Base-by-base conservation (phyloP, 192 early-diverging fungal genomes). In the Spizellomyces sp. region DNA sequence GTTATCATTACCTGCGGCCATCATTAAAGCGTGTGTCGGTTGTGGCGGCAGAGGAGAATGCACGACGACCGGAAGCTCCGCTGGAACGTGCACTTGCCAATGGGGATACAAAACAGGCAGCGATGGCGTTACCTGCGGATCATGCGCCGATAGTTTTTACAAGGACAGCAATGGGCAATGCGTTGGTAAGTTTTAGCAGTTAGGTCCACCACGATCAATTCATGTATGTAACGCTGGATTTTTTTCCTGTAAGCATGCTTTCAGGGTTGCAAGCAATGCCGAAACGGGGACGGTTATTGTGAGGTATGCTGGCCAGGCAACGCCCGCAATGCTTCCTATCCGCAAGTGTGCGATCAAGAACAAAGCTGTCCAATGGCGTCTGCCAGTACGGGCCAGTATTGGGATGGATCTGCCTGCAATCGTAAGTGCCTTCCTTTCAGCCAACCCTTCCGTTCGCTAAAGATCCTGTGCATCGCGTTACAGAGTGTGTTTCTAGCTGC, bases 41-140 rank as follows among this genome's bases (percentile, higher is more conserved):
- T 70, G 68, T 22, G 68, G 68, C 1, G 58, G 68, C n/a, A 5
- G 12, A 21, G 68, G 68, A 17, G 22, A 59, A 61, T 70, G 68
- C 59, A 46, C 36, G 9, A 61, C 58, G 8, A 48, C 58, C 57
- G 61, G 50, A 12, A 19, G 50, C 17, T 12, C 17, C 50, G 50
- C 43, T n/a, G 66, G 66, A 9, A 70, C 55, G 2, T 70, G 68
- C 27, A 44, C 15, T 48, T 70, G 68, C 42, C 68, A 59, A 14
- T 62, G 15, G 44, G 68, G 68, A 7, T 68, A 68, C 54, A 45
- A 9, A 9, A 68, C 66, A 21, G 66, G 66, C 8, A 43, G 6
- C 10, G 66, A 61, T 47, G 68, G 68, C 0, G 43, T 70, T 42
- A 52, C 47, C 41, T 70, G 68, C 58, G 46, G 52, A 21, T 58